Evolutionary conservation across 2,329 filamentous ascomycete genomes (phyloP), one percentile per base, ranked within the genome.

Genomic region (Neofusicoccum sp.): DNA sequence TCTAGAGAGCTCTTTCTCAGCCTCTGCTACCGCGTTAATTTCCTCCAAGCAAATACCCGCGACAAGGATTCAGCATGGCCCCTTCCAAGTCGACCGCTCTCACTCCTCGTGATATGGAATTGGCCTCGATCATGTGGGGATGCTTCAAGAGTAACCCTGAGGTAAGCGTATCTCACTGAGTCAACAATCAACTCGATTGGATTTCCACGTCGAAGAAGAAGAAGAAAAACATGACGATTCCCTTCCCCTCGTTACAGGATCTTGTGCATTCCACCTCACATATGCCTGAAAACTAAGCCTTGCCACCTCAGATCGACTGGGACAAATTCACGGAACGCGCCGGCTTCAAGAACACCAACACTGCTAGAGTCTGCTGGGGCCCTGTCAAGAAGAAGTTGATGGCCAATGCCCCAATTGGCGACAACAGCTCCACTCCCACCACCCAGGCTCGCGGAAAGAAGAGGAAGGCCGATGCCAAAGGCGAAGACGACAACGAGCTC

Each of bases 371-470:
- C n/a, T 64, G 62, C 54, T 64, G 62, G 62, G 11, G 9, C 22
- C 29, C 54, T 1, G 39, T 59, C 52, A 64, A 64, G 54, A 64
- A 64, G 54, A 64, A 64, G 22, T 31, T 64, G 14, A 43, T 59
- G 12, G 36, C 28, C 28, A 34, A 50, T n/a, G 3, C 7, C 9
- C 16, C 14, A 12, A n/a, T 5, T 31, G 45, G n/a, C 16, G 3
- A 7, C 11, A 11, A 16, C 14, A 9, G n/a, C 45, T 29, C 5
- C 22, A 29, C 6, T 9, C 11, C 7, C 22, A 29, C 45, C 33
- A 29, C 45, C 5, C 45, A 22, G 6, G 22, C 22, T 22, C 28
- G 22, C 2, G 9, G 22, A 11, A 48, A 48, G 45, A 29, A 9
- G 6, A 22, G 22, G 22, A 22, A 22, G 22, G 22, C 22, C 22